Percentiles rank a stretch among this genome's conserved stretches.
Evolutionary conservation across 1,284 basidiomycete genomes (phyloP).

Genomic region (Volvariella surrecta): DNA sequence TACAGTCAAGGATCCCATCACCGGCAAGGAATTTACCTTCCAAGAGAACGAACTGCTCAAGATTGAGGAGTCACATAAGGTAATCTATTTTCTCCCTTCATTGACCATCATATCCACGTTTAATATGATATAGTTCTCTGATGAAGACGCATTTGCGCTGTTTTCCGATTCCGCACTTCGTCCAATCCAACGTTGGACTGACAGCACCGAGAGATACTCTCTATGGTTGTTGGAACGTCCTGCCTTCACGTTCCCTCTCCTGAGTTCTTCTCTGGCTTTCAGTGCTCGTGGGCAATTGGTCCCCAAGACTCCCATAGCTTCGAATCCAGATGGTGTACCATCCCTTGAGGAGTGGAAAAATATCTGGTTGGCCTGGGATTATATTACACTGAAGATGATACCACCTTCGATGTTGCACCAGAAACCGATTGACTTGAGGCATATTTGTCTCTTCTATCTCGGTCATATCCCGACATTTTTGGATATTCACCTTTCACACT

Average conservation of each 20-base stretch:
- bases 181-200: slow-evolving; percentile 83
- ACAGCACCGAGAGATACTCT: slow-evolving; percentile 68
- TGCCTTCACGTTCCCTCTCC: slow-evolving; percentile 63
- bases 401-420: slow-evolving; percentile 78
- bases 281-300: slow-evolving; percentile 15
- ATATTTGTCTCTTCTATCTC: slow-evolving; percentile 83
- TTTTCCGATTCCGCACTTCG: slow-evolving; percentile 79
- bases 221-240: slow-evolving; percentile 91
- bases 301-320: slow-evolving; percentile 16
- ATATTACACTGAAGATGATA: slow-evolving; percentile 84
- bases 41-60: slow-evolving; percentile 71
- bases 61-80: slow-evolving; percentile 88
- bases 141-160: slow-evolving; percentile 61
- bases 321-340: slow-evolving; percentile 61
- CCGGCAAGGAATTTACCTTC: slow-evolving; percentile 40
- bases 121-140: slow-evolving; percentile 60
- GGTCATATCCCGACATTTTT: slow-evolving; percentile 89
- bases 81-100: slow-evolving; percentile 18
- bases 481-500: slow-evolving; percentile 83
- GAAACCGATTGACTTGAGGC: slow-evolving; percentile 90
- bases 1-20: slow-evolving; percentile 44
- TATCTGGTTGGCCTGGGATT: slow-evolving; percentile 90
- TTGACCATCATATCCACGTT: slow-evolving; percentile 1
- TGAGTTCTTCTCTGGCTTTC: slow-evolving; percentile 25
- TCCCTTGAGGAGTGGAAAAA: slow-evolving; percentile 72